phyloP scores from a whole-genome alignment of 2,329 filamentous ascomycete species.

The Purpureocillium takamizusanense region DNA sequence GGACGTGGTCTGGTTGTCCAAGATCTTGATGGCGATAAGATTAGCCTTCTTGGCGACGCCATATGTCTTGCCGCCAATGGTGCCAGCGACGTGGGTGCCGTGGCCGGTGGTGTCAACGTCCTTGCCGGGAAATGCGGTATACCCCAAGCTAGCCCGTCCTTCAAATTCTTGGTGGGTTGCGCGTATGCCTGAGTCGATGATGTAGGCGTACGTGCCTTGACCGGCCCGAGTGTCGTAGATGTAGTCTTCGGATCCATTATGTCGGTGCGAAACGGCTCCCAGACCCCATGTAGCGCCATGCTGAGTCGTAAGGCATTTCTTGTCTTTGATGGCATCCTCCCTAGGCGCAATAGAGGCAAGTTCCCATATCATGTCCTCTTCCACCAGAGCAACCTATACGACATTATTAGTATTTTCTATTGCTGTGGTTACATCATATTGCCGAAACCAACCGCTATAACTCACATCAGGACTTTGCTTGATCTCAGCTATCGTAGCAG shows the following conservation, averaged over 20 bases:
- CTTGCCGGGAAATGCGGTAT: constrained; percentile 14
- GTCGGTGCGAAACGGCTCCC: constrained; percentile 20
- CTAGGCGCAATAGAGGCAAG: constrained; percentile 13
- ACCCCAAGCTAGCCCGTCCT: constrained; percentile 34
- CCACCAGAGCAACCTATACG: constrained; percentile 19
- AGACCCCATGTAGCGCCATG: constrained; percentile 21
- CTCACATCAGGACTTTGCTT: constrained; percentile 32
- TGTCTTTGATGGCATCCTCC: constrained; percentile 8
- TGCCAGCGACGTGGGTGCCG: constrained; percentile 31
- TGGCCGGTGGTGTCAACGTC: constrained; percentile 26
- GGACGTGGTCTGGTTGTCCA: constrained; percentile 18
- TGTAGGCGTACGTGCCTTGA: constrained; percentile 44
- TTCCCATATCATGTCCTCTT: constrained; percentile 19
- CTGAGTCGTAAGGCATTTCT: constrained; percentile 20
- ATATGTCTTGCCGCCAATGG: constrained; percentile 23
- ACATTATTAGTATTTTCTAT: too few species aligned
- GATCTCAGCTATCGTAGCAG: constrained; percentile 29
- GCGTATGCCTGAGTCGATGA: constrained; percentile 55
- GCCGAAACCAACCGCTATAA: not conserved
- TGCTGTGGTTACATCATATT: not conserved
- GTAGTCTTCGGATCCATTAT: constrained; percentile 25
- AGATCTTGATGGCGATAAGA: constrained; percentile 37
- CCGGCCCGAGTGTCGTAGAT: constrained; percentile 41
- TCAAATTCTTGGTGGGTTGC: constrained; percentile 44
- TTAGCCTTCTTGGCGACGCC: constrained; percentile 34